phyloP scores from a whole-genome alignment of 129 eudicot species.

The Helianthus tuberosus region DNA sequence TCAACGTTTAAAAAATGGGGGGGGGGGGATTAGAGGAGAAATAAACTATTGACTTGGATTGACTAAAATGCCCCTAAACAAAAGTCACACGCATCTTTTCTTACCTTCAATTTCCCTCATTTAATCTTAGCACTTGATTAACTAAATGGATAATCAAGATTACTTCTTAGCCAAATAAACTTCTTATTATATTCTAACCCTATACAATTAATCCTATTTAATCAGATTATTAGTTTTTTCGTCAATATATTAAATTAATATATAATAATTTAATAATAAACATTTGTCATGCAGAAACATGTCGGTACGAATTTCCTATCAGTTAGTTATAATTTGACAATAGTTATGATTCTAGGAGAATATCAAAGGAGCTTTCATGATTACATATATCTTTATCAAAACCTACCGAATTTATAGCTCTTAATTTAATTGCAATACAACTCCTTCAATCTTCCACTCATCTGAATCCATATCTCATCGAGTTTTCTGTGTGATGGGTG shows the following conservation, averaged over 20 bases:
- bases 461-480: background rate
- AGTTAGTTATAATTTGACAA: slow-evolving; percentile 14
- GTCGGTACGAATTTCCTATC: background rate
- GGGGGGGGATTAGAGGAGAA: too few relatives aligned
- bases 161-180: too few relatives aligned
- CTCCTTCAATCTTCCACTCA: slow-evolving; percentile 23
- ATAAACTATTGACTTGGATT: too few relatives aligned
- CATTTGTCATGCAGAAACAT: slow-evolving; percentile 32
- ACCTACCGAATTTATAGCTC: slow-evolving; percentile 25
- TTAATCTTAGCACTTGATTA: too few relatives aligned
- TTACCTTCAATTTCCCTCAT: too few relatives aligned
- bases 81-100: too few relatives aligned
- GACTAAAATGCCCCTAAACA: too few relatives aligned
- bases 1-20: too few relatives aligned
- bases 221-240: background rate
- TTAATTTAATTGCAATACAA: slow-evolving; percentile 18
- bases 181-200: too few relatives aligned
- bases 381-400: slow-evolving; percentile 3
- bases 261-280: background rate
- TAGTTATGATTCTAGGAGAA: slow-evolving; percentile 6
- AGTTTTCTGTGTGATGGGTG: slow-evolving; percentile 45
- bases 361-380: slow-evolving; percentile 9
- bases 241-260: background rate
- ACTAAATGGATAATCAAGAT: too few relatives aligned
- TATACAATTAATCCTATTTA: too few relatives aligned